A percentile compares a stretch with the other conserved stretches of the same genome.
Evolutionary conservation across 805 yeast species (phyloP).

Genomic region (Alloascoidea africana): DNA sequence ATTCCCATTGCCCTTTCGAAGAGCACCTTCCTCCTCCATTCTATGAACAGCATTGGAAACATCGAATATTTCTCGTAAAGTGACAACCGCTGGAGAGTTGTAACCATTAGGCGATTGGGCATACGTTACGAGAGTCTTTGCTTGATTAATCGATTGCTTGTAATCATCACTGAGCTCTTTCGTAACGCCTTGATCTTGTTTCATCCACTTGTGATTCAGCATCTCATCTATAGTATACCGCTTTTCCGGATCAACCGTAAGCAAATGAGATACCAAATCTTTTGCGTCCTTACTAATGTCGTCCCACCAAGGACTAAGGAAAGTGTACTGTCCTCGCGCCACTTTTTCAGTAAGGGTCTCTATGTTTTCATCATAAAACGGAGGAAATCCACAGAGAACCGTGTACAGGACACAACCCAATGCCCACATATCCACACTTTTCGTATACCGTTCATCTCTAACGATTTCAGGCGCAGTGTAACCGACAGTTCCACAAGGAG

Average conservation of each 20-base stretch:
- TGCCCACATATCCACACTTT: constrained; percentile 62
- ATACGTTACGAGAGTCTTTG: constrained; percentile 6
- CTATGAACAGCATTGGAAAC: constrained; percentile 78
- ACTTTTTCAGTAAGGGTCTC: constrained; percentile 55
- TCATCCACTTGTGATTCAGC: constrained; percentile 54
- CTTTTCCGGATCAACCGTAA: constrained; percentile 53
- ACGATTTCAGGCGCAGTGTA: constrained; percentile 66
- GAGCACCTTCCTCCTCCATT: constrained; percentile 46
- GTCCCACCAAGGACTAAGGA: constrained; percentile 81
- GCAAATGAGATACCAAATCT: constrained; percentile 44
- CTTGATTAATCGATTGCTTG: neutral
- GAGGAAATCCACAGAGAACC: constrained; percentile 59
- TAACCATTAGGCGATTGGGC: too few relatives aligned
- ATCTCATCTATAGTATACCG: constrained; percentile 58
- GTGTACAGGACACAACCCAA: constrained; percentile 60
- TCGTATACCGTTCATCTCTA: constrained; percentile 41
- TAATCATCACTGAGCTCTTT: neutral
- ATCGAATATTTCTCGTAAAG: constrained; percentile 76
- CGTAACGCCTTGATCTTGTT: neutral
- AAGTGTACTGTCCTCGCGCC: constrained; percentile 56
- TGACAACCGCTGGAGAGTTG: constrained; percentile 48
- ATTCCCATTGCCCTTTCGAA: constrained; percentile 8
- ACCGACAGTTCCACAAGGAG: constrained; percentile 69
- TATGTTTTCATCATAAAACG: constrained; percentile 53
- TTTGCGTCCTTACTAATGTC: constrained; percentile 63